Evolutionary conservation across 2,329 filamentous ascomycete genomes (phyloP), one percentile per base, ranked within the genome.

Genomic region (Trichoderma arundinaceum): DNA sequence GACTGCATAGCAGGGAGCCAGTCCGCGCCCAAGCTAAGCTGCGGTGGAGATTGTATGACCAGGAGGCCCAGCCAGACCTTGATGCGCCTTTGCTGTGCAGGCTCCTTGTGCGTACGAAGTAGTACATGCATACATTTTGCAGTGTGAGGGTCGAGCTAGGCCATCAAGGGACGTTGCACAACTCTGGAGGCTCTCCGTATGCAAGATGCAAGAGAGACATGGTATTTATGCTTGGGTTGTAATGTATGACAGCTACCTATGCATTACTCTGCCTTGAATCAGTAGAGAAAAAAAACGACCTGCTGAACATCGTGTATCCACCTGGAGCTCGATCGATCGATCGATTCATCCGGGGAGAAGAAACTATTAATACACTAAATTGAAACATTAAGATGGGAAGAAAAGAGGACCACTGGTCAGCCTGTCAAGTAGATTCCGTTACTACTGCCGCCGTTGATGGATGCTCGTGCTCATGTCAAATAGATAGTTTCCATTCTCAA

Each of bases 401-500:
- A n/a, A 22, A 35, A 22, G 39, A 48, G 4, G 43, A 9, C 8
- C 35, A 9, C 8, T 39, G 28, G 28, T 44, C 19, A 13, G 4
- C 10, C 38, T 22, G 51, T 15, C 49, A 48, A 19, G 19, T 15
- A 64, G 17, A 48, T 12, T 15, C 8, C 48, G 19, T 41, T 52
- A 52, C 58, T 44, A 44, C 56, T 28, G 19, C 15, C 28, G 35
- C 17, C 38, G 19, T n/a, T 0, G 4, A 58, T 35, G 9, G 28
- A 32, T 60, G 13, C 8, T 19, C 32, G 17, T 51, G 43, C 43
- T 59, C 33, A 28, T 28, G 22, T 8, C 8, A 43, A 8, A 19
- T 35, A 28, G 19, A 13, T 12, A 38, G 10, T 46, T 58, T 33
- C 39, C 41, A 35, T 17, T 39, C 53, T 66, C 44, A 88, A 68